Evolutionary conservation across 148 eudicot genomes (phyloP), one percentile per base, ranked within the genome.

Genomic region (Nyssa sinensis): DNA sequence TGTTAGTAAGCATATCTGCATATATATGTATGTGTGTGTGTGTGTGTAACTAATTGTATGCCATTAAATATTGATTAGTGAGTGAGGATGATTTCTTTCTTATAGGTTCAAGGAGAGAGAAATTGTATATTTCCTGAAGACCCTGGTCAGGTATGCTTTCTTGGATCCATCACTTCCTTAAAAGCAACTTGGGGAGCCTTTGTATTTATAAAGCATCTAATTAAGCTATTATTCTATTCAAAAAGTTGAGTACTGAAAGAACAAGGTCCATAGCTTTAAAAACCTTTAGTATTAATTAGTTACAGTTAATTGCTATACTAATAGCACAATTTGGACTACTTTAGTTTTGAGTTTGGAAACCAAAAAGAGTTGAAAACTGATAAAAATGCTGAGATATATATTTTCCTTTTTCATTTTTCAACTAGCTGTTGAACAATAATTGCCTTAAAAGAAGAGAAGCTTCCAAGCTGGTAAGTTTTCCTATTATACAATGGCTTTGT

Each of bases 391-490:
- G 28, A 28, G 14, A 28, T 62, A 3, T 29, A 23, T 13, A 59
- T 39, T 69, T 76, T 47, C 17, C 73, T 41, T 69, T 72, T 63
- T 37, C 70, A 34, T 85, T 44, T 11, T 44, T 44, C 51, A 44
- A 14, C 79, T 80, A 83, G 84, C 82, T 75, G 84, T 78, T 83
- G 82, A 81, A 81, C 69, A 83, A 74, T 77, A 83, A 86, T 71
- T 74, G 77, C 80, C 67, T 81, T 39, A 83, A 83, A 86, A 86
- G 85, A 81, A 86, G 85, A 78, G 80, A 78, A 76, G 83, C 85
- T 79, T 51, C 84, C 51, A 73, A 33, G 37, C 57, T 70, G 27
- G 35, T 51, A 31, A 73, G 21, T 41, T 17, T 39, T 39, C 51
- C 16, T 44, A 44, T 44, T 44, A 4, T 44, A 44, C 12, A 44